phyloP scores from a whole-genome alignment of 208 protist species.

The Wallacemonas sp. region DNA sequence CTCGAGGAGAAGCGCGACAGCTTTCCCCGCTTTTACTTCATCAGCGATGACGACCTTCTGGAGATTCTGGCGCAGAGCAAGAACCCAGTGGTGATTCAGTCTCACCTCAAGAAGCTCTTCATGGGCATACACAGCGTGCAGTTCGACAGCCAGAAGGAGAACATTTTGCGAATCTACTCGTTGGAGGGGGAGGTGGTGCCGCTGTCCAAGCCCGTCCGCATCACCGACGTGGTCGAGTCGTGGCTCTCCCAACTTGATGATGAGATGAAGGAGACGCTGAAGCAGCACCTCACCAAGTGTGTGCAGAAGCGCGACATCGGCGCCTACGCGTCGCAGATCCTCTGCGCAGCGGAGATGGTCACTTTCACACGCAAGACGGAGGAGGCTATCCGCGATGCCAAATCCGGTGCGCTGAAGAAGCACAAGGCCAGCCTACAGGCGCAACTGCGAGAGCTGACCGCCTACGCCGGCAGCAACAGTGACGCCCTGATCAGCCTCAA shows the following conservation, averaged over 20 bases:
- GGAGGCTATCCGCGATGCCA: constrained; percentile 77
- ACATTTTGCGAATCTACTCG: constrained; percentile 91
- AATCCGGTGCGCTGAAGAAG: constrained; percentile 69
- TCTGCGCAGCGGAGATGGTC: constrained; percentile 94
- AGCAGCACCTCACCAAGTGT: constrained; percentile 76
- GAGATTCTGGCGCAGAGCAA: constrained; percentile 96
- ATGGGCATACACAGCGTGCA: constrained; percentile 95
- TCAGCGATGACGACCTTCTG: constrained; percentile 98
- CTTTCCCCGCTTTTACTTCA: constrained; percentile 99
- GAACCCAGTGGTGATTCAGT: constrained; percentile 96
- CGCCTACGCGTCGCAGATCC: constrained; percentile 93
- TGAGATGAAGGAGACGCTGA: constrained; percentile 93
- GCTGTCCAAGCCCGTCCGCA: constrained; percentile 86
- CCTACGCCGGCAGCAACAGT: constrained; percentile 81
- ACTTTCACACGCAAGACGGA: constrained; percentile 92
- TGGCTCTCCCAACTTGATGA: constrained; percentile 94
- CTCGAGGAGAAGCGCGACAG: constrained; percentile 97
- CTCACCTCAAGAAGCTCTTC: constrained; percentile 98
- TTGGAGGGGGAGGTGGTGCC: constrained; percentile 94
- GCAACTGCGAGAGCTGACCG: constrained; percentile 79
- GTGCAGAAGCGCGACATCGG: constrained; percentile 86
- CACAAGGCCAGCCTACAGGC: constrained; percentile 74
- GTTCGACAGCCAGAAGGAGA: constrained; percentile 87
- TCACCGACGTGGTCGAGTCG: constrained; percentile 94
- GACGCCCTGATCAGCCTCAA: constrained; percentile 92